Evolutionary conservation across 495 filamentous ascomycete species (phyloP).

Genomic region (Xylaria longipes): DNA sequence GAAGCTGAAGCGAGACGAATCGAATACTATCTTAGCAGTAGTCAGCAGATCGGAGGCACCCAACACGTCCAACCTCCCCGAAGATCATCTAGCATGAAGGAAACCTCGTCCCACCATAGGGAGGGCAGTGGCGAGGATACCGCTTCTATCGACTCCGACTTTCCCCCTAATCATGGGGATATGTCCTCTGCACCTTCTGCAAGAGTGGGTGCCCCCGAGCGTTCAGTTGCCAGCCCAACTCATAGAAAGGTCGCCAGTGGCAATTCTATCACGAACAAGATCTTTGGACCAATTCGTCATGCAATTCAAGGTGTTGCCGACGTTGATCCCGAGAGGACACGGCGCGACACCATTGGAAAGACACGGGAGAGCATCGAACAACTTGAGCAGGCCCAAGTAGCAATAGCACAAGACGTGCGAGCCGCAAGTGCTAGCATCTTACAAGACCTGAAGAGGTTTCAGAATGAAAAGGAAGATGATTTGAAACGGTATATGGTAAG

Average conservation of each 20-base stretch:
- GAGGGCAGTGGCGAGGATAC: constrained; percentile 68
- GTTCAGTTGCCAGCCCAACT: constrained; percentile 44
- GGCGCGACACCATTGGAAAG: constrained; percentile 93
- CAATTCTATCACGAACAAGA: constrained; percentile 85
- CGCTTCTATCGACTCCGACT: constrained; percentile 89
- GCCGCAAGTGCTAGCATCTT: constrained; percentile 86
- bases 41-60: constrained; percentile 56
- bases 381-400: constrained; percentile 87
- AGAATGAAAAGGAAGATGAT: constrained; percentile 92
- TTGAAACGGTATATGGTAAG: constrained; percentile 93
- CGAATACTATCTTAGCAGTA: constrained; percentile 82
- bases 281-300: constrained; percentile 94
- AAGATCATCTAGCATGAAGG: constrained; percentile 66
- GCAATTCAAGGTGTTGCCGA: constrained; percentile 96
- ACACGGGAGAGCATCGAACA: constrained; percentile 77
- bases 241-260: constrained; percentile 79
- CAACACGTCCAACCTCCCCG: constrained; percentile 58
- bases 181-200: constrained; percentile 64
- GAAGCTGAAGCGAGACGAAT: constrained; percentile 91
- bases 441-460: constrained; percentile 89
- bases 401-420: constrained; percentile 86
- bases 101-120: constrained; percentile 55
- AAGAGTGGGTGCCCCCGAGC: constrained; percentile 60
- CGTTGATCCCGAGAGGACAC: constrained; percentile 89
- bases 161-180: constrained; percentile 87